Percentiles rank a stretch among this genome's conserved stretches.
Conservation (phyloP, 805 yeast species). For the Metschnikowia similis region DNA sequence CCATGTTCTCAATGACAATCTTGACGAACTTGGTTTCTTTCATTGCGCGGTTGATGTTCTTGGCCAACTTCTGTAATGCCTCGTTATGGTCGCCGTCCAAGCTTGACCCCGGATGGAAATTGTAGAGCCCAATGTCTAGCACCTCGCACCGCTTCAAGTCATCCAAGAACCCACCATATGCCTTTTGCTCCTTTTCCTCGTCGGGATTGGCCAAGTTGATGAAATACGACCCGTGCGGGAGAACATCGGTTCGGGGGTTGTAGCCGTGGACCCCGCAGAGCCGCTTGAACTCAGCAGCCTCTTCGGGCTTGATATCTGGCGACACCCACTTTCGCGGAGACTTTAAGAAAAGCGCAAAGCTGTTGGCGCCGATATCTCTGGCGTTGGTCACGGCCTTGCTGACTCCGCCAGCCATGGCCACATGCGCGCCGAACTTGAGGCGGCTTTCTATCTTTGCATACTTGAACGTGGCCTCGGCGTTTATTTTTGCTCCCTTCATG, state of each 20-base stretch:
- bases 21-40: constrained; percentile 71
- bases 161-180: constrained; percentile 75
- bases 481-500: constrained; percentile 4
- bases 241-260: constrained; percentile 70
- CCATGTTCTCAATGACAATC: constrained; percentile 94
- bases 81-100: constrained; percentile 60
- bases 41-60: constrained; percentile 75
- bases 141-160: constrained; percentile 85
- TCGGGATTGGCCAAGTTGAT: constrained; percentile 93
- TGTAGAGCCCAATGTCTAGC: constrained; percentile 78
- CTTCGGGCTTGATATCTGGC: constrained; percentile 66
- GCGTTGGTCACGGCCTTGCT: constrained; percentile 65
- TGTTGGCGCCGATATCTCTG: constrained; percentile 56
- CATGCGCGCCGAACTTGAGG: constrained; percentile 84
- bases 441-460: constrained; percentile 40
- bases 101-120: constrained; percentile 91
- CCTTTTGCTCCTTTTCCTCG: constrained; percentile 66
- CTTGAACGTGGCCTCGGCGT: constrained; percentile 17
- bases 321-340: constrained; percentile 91
- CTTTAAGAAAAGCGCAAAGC: constrained; percentile 87
- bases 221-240: constrained; percentile 94
- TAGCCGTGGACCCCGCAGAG: constrained; percentile 62
- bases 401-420: constrained; percentile 77
- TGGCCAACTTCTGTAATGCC: constrained; percentile 68
- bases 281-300: constrained; percentile 59